Conservation (phyloP, 495 filamentous ascomycete genomes). For the Aspergillus asperescens region DNA sequence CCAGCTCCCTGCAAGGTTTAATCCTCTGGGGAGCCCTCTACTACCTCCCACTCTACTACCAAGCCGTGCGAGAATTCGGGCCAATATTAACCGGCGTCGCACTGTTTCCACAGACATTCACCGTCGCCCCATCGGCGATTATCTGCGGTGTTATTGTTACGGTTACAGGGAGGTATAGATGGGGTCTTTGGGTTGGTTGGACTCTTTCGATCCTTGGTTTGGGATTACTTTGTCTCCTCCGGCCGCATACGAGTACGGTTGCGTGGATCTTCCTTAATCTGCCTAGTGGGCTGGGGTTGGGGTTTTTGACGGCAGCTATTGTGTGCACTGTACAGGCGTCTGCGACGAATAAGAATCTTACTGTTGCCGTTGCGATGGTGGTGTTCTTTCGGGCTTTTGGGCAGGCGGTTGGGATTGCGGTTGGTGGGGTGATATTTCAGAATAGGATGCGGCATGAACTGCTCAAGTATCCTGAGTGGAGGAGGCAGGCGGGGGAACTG, state of each 20-base stretch:
- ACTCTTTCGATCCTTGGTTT: slow-evolving; percentile 41
- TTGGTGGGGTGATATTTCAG: slow-evolving; percentile 57
- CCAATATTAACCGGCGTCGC: slow-evolving; percentile 45
- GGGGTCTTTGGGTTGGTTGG: slow-evolving; percentile 53
- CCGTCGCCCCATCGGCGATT: slow-evolving; percentile 46
- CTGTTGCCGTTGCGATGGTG: slow-evolving; percentile 49
- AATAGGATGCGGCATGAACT: slow-evolving; percentile 51
- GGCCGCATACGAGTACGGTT: slow-evolving; percentile 35
- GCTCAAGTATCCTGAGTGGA: slow-evolving; percentile 35
- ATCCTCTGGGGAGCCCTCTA: slow-evolving; percentile 45
- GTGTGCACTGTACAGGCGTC: slow-evolving; percentile 48
- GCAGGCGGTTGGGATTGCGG: slow-evolving; percentile 50
- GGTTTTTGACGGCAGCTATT: slow-evolving; percentile 45
- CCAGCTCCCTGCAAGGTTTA: slow-evolving; percentile 45
- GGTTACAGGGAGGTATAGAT: slow-evolving; percentile 43
- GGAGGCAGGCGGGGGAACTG: slow-evolving; percentile 40
- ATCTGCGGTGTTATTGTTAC: slow-evolving; percentile 42
- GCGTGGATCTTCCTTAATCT: slow-evolving; percentile 48
- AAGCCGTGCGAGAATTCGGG: slow-evolving; percentile 46
- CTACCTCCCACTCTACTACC: slow-evolving; percentile 48
- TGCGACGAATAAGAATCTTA: slow-evolving; percentile 35
- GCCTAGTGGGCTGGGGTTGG: slow-evolving; percentile 44
- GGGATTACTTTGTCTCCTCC: slow-evolving; percentile 43
- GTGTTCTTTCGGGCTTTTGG: slow-evolving; percentile 53
- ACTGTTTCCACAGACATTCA: slow-evolving; percentile 49